Evolutionary conservation across 176 grass and related monocot genomes (phyloP), one percentile per base, ranked within the genome.

Genomic region (Zea luxurians): DNA sequence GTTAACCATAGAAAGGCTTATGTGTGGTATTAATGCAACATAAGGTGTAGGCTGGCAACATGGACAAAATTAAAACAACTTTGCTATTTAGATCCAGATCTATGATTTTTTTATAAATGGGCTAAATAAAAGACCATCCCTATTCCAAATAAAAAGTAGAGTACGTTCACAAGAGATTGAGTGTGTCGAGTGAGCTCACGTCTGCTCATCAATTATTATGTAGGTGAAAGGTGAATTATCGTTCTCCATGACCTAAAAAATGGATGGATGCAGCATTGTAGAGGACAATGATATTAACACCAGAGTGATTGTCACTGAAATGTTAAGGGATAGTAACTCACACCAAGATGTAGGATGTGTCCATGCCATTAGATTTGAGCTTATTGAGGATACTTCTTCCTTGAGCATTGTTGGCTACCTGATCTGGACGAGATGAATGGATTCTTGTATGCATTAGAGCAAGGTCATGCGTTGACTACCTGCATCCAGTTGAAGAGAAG

Each of bases 181-280:
- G 34, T 0, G 34, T 17, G 13, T 47, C 42, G 37, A 13, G 7
- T 53, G 10, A 67, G 16, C 89, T 86, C 80, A 97, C 95, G 89
- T 97, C 81, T 94, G 89, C 57, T 88, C 92, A 76, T 97, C 95
- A 45, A 97, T 91, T 71, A 97, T 97, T 71, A 97, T 71, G 82
- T 97, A 94, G n/a, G 91, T 94, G 81, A 97, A 97, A 10, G 95
- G 80, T 71, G 95, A 94, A 77, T 88, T 97, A 2, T 87, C 95
- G 7, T 77, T 67, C 70, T 97, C 87, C 12, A 87, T 46, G 43
- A 94, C 78, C 95, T 97, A 83, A n/a, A 86, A 88, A 93, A 17
- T 1, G 9, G 58, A 35, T 35, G 27, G 9, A 62, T 50, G 6
- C 42, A 69, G 9, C 13, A 5, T 35, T 70, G 1, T 8, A 34